Conservation (phyloP, 257 asterid genomes). For the Jasminum sambac region DNA sequence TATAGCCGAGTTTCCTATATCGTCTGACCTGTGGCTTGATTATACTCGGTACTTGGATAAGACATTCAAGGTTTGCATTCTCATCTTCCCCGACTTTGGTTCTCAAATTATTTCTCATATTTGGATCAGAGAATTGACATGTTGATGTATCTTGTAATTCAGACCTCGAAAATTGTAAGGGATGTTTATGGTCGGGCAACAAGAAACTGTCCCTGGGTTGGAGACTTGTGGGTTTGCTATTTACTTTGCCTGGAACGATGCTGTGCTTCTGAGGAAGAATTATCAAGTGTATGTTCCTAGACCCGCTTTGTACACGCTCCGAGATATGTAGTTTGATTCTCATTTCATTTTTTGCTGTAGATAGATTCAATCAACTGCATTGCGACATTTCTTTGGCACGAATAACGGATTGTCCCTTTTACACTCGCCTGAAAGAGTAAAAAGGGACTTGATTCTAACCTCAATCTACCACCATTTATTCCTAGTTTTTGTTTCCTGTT, state of each 20-base stretch:
- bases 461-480: not conserved
- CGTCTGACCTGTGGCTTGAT: constrained; percentile 78
- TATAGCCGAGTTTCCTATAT: constrained; percentile 71
- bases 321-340: constrained; percentile 21
- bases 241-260: constrained; percentile 78
- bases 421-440: not conserved
- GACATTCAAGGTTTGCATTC: constrained; percentile 76
- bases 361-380: not conserved
- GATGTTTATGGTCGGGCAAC: constrained; percentile 82
- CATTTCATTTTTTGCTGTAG: not conserved
- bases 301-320: constrained; percentile 14
- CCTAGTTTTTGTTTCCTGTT: not conserved
- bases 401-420: not conserved
- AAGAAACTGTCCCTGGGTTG: constrained; percentile 95
- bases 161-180: constrained; percentile 81
- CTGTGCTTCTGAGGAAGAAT: constrained; percentile 75
- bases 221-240: constrained; percentile 87
- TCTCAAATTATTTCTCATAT: constrained; percentile 11
- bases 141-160: constrained; percentile 28
- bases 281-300: constrained; percentile 54
- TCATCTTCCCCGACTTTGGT: constrained; percentile 2
- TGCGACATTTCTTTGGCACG: not conserved
- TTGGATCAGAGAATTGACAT: constrained; percentile 25
- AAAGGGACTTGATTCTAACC: not conserved
- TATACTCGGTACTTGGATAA: constrained; percentile 81